Percentiles rank a stretch among this genome's conserved stretches.
phyloP scores from a whole-genome alignment of 305 asterid species.

The Solanum hybrid region DNA sequence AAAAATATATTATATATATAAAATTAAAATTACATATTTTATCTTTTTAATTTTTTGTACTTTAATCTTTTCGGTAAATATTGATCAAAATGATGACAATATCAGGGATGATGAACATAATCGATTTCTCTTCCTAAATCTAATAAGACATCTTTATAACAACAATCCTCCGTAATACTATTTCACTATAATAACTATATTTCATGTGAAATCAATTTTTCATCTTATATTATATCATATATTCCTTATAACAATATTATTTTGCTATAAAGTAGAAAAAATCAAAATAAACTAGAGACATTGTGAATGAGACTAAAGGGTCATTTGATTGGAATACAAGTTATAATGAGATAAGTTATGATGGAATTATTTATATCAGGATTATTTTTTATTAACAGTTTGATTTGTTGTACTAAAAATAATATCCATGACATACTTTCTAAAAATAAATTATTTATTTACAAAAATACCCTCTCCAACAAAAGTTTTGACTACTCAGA shows the following conservation, averaged over 20 bases:
- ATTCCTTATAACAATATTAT: background rate
- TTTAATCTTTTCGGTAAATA: background rate
- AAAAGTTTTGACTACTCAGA: background rate
- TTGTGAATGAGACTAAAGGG: background rate
- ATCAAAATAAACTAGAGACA: background rate
- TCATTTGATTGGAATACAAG: too few species aligned
- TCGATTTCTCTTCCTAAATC: background rate
- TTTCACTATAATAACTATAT: background rate
- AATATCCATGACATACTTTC: background rate
- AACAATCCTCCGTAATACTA: background rate
- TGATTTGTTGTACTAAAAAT: background rate
- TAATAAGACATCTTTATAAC: background rate
- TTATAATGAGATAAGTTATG: too few species aligned
- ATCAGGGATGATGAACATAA: background rate
- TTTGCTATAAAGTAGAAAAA: background rate
- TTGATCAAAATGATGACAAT: rapidly evolving
- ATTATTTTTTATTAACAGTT: too few species aligned
- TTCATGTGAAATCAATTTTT: background rate
- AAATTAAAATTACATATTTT: background rate
- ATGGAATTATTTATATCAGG: too few species aligned
- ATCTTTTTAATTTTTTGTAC: background rate
- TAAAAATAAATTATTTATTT: too few species aligned
- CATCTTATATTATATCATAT: background rate
- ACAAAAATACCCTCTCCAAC: too few species aligned
- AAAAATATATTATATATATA: background rate